Conservation (phyloP, 352 stramenopile species). For the Phytophthora pseudosyringae region DNA sequence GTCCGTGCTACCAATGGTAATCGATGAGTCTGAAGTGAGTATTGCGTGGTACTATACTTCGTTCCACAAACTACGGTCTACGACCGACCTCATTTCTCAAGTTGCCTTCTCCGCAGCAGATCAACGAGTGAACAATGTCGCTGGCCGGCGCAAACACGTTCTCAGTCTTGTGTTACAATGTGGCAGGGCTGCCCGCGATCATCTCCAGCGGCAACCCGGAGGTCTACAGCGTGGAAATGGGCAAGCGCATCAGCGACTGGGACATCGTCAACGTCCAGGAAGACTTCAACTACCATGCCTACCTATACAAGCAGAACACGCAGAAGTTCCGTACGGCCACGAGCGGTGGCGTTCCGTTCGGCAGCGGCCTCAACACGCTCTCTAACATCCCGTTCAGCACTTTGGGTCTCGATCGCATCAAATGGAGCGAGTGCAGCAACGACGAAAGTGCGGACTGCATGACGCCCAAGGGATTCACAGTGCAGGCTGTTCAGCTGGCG, state of each 20-base stretch:
- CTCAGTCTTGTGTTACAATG: slow-evolving; percentile 53
- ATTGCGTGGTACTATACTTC: too few relatives aligned
- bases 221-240: slow-evolving; percentile 51
- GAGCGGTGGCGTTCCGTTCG: slow-evolving; percentile 52
- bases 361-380: slow-evolving; percentile 58
- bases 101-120: slow-evolving; percentile 20
- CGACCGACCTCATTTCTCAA: slow-evolving; percentile 17
- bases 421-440: slow-evolving; percentile 54
- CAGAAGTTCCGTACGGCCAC: slow-evolving; percentile 52
- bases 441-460: slow-evolving; percentile 57
- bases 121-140: slow-evolving; percentile 21
- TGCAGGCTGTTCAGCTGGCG: slow-evolving; percentile 47
- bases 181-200: slow-evolving; percentile 49
- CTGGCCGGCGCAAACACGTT: slow-evolving; percentile 44
- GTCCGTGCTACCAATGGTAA: too few relatives aligned
- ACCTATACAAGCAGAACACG: slow-evolving; percentile 48
- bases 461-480: slow-evolving; percentile 64
- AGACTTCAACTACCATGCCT: slow-evolving; percentile 51
- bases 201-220: slow-evolving; percentile 54
- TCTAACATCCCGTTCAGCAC: slow-evolving; percentile 51
- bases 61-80: too few relatives aligned
- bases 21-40: not conserved
- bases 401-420: slow-evolving; percentile 44
- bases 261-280: slow-evolving; percentile 53
- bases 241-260: slow-evolving; percentile 50